Conservation (phyloP, 1,284 basidiomycete genomes). For the Tilletia setariae region DNA sequence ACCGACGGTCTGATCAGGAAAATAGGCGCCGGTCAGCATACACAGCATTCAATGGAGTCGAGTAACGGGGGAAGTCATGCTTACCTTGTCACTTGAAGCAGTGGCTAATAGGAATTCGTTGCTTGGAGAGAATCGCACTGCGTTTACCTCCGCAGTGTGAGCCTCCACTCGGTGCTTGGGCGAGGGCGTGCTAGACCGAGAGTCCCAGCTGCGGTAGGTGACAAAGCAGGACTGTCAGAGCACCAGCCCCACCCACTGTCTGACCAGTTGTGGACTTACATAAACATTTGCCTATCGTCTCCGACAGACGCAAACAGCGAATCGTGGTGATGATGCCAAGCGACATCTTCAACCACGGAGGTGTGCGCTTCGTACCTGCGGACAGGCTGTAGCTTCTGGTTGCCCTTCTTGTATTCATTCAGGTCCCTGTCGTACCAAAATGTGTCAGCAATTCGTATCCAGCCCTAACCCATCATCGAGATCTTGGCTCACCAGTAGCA, state of each 20-base stretch:
- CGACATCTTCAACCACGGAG: conserved; percentile 75
- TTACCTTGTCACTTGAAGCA: conserved; percentile 86
- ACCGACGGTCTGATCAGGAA: conserved; percentile 66
- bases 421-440: conserved; percentile 68
- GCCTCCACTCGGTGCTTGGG: conserved; percentile 71
- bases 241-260: neutral
- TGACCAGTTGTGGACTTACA: conserved; percentile 61
- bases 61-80: conserved; percentile 21
- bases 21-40: no score
- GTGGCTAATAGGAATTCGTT: conserved; percentile 82
- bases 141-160: conserved; percentile 84
- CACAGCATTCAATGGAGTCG: no score
- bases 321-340: conserved; percentile 84
- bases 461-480: conserved; percentile 75
- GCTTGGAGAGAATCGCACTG: conserved; percentile 83
- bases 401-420: conserved; percentile 79
- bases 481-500: conserved; percentile 77
- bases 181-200: conserved; percentile 63
- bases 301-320: conserved; percentile 92
- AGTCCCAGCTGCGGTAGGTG: conserved; percentile 76
- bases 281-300: conserved; percentile 87
- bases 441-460: conserved; percentile 62
- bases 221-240: neutral
- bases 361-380: conserved; percentile 71
- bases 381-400: conserved; percentile 73